phyloP scores from a whole-genome alignment of 2,329 filamentous ascomycete species.

The Microsporum audouinii region DNA sequence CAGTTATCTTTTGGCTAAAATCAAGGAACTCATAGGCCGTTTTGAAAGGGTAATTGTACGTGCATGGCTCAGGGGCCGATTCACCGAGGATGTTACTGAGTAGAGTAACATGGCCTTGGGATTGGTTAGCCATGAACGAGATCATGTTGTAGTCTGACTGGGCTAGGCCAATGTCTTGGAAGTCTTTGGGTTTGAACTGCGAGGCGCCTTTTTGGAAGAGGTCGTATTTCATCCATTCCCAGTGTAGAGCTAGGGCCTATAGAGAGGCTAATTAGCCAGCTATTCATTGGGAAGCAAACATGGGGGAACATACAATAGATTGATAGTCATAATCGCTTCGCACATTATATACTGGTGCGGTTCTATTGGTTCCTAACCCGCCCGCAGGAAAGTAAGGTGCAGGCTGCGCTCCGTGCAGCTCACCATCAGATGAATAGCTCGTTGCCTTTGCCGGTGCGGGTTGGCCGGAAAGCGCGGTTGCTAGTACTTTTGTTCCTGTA shows the following conservation, averaged over 20 bases:
- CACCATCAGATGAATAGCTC: conserved; percentile 60
- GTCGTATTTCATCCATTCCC: conserved; percentile 77
- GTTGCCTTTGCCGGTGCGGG: conserved; percentile 52
- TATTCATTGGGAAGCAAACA: not conserved
- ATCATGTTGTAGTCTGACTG: conserved; percentile 60
- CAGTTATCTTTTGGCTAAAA: conserved; percentile 76
- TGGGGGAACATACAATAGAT: conserved; percentile 43
- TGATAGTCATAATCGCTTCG: conserved; percentile 76
- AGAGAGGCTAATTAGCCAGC: not conserved
- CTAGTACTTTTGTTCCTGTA: conserved; percentile 41
- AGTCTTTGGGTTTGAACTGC: conserved; percentile 57
- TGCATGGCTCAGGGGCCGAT: conserved; percentile 60
- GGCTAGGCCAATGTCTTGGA: conserved; percentile 54
- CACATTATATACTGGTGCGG: conserved; percentile 61
- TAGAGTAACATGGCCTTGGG: conserved; percentile 65
- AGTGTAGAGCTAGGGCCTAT: conserved; percentile 57
- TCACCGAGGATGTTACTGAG: conserved; percentile 65
- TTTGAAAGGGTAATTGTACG: conserved; percentile 67
- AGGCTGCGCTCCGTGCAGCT: conserved; percentile 54
- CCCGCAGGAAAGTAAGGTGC: conserved; percentile 62
- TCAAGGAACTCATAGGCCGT: conserved; percentile 69
- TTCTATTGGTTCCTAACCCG: conserved; percentile 67
- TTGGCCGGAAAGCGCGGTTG: conserved; percentile 45
- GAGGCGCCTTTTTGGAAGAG: conserved; percentile 67
- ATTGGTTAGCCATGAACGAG: conserved; percentile 65